Evolutionary conservation across 106 monocot species (phyloP), one percentile per base, ranked within the genome.

Genomic region (Dioscorea alata): DNA sequence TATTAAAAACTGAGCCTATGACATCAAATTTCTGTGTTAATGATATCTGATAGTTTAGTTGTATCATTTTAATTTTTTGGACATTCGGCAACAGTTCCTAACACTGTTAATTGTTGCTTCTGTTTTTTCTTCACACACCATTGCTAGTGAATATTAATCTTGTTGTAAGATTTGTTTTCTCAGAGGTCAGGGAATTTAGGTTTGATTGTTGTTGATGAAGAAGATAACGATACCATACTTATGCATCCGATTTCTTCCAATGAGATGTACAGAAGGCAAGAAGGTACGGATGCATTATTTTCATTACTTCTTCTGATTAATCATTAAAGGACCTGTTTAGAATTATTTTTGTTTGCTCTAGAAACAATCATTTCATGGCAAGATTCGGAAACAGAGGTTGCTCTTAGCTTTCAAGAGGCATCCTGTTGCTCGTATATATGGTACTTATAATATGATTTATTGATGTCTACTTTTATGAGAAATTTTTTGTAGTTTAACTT

Each of bases 361-460:
- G 91, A 96, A 49, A 96, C 95, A 31, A 96, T 96, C 24, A 96
- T 96, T 49, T 91, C 91, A n/a, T 96, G 95, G 95, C 69, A 88
- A 71, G 95, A 91, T 79, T 75, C 79, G 72, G 84, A 88, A 52
- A 86, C 86, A 18, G 95, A 96, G 61, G 80, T 91, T 69, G 95
- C 95, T 72, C 83, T 96, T 54, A 96, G 95, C 73, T 96, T 96
- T 75, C 91, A 96, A 64, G 95, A 96, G 71, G 77, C 95, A 69
- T 78, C 86, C 8, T 91, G 88, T 64, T 96, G 95, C 78, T 91
- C 95, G 49, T 91, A 88, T 69, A 88, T 96, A 75, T 96, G 95
- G 95, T 96, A 81, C 42, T 23, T 12, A 71, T 17, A 22, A 4
- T 59, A 14, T 57, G 13, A 48, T 35, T 16, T 60, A 17, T 57